These are phyloP conservation scores for Garcia nutans DNA, from an alignment of 345 rosid genomes.

Conservation along the genomic window DNA sequence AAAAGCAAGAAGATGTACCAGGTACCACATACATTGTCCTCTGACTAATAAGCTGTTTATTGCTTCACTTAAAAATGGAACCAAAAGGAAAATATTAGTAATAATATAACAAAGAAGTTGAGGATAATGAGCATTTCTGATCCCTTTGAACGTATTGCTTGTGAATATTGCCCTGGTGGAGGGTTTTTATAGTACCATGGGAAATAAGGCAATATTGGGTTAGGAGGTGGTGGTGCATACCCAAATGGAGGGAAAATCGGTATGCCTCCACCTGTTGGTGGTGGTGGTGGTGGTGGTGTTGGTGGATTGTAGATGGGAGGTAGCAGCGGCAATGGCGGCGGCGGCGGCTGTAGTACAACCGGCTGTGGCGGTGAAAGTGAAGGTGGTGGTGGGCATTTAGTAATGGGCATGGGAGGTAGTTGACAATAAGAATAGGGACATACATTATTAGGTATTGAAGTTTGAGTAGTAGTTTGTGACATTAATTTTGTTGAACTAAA, in stretches of 20 bases:
- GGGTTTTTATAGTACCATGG: constrained; percentile 59
- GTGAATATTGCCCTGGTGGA: constrained; percentile 31
- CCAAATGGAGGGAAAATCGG: constrained; percentile 11
- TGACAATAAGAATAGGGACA: constrained; percentile 38
- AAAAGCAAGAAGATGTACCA: no score
- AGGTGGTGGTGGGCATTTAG: constrained; percentile 40
- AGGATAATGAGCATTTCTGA: background rate
- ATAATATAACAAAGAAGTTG: constrained; percentile 1
- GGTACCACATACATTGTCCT: no score
- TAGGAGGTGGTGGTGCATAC: constrained; percentile 51
- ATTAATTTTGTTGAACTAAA: constrained; percentile 13
- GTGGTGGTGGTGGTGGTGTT: background rate
- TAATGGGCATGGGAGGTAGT: constrained; percentile 35
- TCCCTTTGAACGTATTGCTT: background rate
- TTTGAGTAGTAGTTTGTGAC: constrained; percentile 8
- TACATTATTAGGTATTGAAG: constrained; percentile 6
- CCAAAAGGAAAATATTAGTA: constrained; percentile 3
- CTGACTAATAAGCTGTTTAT: no score
- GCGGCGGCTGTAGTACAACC: background rate
- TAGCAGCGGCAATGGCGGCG: background rate
- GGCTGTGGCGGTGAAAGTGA: constrained; percentile 17
- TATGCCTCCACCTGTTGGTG: background rate
- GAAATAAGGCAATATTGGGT: constrained; percentile 47
- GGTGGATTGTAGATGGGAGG: background rate
- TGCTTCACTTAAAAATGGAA: background rate